phyloP scores from a whole-genome alignment of 2,329 filamentous ascomycete species.

The Pseudocercospora macadamiae region DNA sequence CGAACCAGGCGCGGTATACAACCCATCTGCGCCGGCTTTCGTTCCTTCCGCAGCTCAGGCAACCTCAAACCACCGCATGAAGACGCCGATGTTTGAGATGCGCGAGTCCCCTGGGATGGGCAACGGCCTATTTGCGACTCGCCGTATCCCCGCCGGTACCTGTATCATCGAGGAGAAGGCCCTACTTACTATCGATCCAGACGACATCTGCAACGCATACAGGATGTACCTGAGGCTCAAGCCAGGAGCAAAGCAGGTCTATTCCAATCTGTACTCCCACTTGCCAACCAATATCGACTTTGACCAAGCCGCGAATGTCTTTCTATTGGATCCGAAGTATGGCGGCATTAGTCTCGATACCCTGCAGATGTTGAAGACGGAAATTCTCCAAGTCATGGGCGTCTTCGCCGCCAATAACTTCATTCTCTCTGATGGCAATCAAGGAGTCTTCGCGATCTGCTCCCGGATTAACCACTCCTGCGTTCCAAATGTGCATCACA shows the following conservation, averaged over 20 bases:
- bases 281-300: constrained; percentile 21
- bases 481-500: constrained; percentile 30
- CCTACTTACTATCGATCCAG: constrained; percentile 24
- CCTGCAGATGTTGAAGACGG: not conserved
- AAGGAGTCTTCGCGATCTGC: constrained; percentile 23
- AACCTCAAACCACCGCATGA: not conserved
- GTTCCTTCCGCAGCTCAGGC: not conserved
- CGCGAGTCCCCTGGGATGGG: constrained; percentile 28
- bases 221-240: constrained; percentile 26
- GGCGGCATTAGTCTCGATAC: not conserved
- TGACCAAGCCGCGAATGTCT: constrained; percentile 24
- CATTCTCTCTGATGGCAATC: constrained; percentile 13
- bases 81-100: constrained; percentile 19
- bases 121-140: constrained; percentile 30
- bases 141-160: constrained; percentile 28
- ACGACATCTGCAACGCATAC: constrained; percentile 22
- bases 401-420: constrained; percentile 35
- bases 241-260: constrained; percentile 20
- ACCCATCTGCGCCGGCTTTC: not conserved
- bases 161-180: constrained; percentile 32
- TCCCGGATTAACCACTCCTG: constrained; percentile 35
- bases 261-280: constrained; percentile 27
- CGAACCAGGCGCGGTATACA: not conserved
- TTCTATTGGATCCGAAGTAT: constrained; percentile 1
- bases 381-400: constrained; percentile 24